A percentile compares a stretch with the other conserved stretches of the same genome.
Conservation (phyloP, 257 asterid species). For the Solanum verrucosum region DNA sequence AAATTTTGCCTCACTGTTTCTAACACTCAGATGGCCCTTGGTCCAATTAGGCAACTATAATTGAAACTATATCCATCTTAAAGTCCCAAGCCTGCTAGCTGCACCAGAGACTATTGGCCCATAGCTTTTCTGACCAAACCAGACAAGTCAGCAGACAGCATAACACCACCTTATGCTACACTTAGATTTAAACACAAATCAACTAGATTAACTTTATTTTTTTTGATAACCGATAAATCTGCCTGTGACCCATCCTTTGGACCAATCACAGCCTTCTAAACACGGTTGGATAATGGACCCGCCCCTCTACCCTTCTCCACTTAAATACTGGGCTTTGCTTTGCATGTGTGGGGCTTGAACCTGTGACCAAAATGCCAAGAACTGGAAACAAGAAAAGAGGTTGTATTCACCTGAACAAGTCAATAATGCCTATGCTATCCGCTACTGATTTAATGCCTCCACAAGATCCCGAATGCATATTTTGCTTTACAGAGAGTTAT, state of each 20-base stretch:
- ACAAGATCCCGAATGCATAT: not conserved
- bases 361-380: not conserved
- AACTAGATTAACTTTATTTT: not conserved
- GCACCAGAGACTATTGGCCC: not conserved
- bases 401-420: not conserved
- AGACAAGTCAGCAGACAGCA: not conserved
- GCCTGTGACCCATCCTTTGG: too few species aligned
- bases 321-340: too few species aligned
- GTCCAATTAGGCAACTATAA: not conserved
- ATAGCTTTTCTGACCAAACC: not conserved
- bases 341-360: too few species aligned
- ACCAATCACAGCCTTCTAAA: too few species aligned
- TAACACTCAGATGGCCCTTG: not conserved
- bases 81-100: not conserved
- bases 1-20: not conserved
- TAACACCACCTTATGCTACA: not conserved
- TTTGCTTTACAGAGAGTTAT: not conserved
- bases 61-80: not conserved
- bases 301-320: too few species aligned
- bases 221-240: too few species aligned
- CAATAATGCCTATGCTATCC: not conserved
- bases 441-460: not conserved
- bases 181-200: not conserved
- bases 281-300: too few species aligned
- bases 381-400: not conserved